Conservation (phyloP, 139 green algal species). For the Dunaliella sp. region DNA sequence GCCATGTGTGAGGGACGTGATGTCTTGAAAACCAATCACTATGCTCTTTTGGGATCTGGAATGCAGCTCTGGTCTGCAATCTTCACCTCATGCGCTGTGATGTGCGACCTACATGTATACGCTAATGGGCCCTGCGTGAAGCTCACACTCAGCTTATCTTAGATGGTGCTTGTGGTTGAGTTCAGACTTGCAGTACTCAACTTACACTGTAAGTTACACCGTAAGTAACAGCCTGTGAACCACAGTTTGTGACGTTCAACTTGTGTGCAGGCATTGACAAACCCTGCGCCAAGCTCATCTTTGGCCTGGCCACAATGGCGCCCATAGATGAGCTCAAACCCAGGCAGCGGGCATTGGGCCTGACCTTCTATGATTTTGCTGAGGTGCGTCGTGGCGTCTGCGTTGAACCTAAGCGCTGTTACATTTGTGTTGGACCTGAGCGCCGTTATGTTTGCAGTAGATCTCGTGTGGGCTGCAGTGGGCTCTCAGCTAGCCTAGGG, state of each 20-base stretch:
- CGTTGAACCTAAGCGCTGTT: too few species aligned
- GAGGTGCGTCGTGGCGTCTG: too few species aligned
- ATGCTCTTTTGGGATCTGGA: not conserved
- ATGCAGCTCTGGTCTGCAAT: not conserved
- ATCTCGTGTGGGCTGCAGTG: too few species aligned
- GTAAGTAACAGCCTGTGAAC: not conserved
- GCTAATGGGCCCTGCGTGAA: too few species aligned
- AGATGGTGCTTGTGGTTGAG: not conserved
- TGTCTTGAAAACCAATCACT: not conserved
- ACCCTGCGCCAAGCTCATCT: not conserved
- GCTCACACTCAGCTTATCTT: too few species aligned
- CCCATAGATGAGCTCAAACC: not conserved
- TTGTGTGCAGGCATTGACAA: constrained; percentile 7
- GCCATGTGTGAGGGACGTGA: not conserved
- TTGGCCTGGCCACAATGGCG: not conserved
- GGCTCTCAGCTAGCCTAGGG: too few species aligned
- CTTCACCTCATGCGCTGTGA: too few species aligned
- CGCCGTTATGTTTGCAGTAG: too few species aligned
- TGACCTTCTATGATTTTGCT: constrained; percentile 43
- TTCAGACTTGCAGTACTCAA: not conserved
- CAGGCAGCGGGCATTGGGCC: constrained; percentile 38
- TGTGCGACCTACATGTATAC: too few species aligned
- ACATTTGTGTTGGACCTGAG: too few species aligned
- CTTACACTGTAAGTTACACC: not conserved
- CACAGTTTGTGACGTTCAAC: not conserved